Evolutionary conservation across 768 basidiomycete genomes (phyloP).

Genomic region (Cystobasidium onofrii): DNA sequence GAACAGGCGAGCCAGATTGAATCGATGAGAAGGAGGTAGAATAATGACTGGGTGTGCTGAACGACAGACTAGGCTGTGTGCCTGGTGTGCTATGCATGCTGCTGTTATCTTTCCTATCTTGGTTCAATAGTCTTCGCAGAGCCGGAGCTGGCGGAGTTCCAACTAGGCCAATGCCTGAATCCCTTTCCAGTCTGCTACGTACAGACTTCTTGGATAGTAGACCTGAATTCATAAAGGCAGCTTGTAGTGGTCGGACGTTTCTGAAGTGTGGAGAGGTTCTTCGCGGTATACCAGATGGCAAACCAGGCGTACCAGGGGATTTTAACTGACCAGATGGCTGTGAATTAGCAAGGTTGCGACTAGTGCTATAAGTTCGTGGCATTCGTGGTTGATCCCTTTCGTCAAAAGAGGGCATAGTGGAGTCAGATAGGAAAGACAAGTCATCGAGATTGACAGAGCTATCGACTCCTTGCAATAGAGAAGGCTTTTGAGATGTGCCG

Average conservation of each 20-base stretch:
- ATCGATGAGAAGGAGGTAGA: not conserved
- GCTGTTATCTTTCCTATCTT: not conserved
- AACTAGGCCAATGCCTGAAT: slow-evolving; percentile 30
- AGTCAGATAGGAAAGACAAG: not conserved
- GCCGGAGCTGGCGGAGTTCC: slow-evolving; percentile 11
- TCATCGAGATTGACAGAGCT: not conserved
- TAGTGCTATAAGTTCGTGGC: not conserved
- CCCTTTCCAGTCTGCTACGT: slow-evolving; percentile 31
- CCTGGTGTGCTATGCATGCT: slow-evolving; percentile 32
- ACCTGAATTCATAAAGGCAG: slow-evolving; percentile 48
- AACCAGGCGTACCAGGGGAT: not conserved
- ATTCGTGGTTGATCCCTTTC: not conserved
- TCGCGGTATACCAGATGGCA: slow-evolving; percentile 25
- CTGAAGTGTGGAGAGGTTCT: slow-evolving; percentile 42
- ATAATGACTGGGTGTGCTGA: not conserved
- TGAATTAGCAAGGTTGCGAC: not conserved
- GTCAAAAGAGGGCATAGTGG: slow-evolving; percentile 5
- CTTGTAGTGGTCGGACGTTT: slow-evolving; percentile 41
- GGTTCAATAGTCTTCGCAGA: slow-evolving; percentile 17
- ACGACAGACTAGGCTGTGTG: slow-evolving; percentile 23
- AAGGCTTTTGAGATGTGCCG: not conserved
- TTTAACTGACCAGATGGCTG: not conserved
- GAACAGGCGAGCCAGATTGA: not conserved
- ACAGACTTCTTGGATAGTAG: slow-evolving; percentile 46
- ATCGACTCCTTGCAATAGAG: not conserved